Evolutionary conservation across 192 early-diverging fungal genomes (phyloP), one percentile per base, ranked within the genome.

Genomic region (Haplosporangium gracile): DNA sequence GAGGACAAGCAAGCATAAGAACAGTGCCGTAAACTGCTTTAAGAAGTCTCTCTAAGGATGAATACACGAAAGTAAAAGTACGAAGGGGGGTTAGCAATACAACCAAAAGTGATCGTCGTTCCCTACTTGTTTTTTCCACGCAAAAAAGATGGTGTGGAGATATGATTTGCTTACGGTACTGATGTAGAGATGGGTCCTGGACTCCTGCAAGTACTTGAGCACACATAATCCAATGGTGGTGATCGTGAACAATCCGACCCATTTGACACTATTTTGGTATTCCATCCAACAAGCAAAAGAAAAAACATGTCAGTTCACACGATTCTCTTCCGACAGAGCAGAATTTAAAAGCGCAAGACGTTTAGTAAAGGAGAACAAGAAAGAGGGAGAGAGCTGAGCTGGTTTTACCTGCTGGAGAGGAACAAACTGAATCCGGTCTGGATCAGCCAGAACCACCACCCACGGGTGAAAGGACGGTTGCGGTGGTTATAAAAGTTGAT

Each of bases 201-300:
- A 86, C 71, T 95, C 91, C 95, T 97, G 98, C 32, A 99, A 86
- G 68, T 97, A 96, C 79, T 94, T 92, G 71, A 98, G 75, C 0
- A 95, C 95, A 45, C 95, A 96, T 53, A 96, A 81, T 20, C 98
- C 98, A 72, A 99, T 90, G 5, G 94, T 91, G 7, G 94, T 95
- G 68, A 99, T 92, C 0, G 95, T 93, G 81, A 99, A 97, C 43
- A 99, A 87, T 6, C 98, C 98, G 42, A 99, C 97, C 97, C 97
- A 97, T 86, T 99, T 99, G 88, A 95, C 94, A 77, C 97, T 94
- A 72, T 38, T 29, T 65, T 32, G 60, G 11, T 65, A 29, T 32
- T 51, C 49, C 36, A 90, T 11, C 20, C 65, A 38, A 6, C 24
- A n/a, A 57, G n/a, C 13, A 51, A 26, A 32, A 53, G 18, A 45